Base-by-base conservation (phyloP, 495 filamentous ascomycete species). In the Pyronema domesticum region DNA sequence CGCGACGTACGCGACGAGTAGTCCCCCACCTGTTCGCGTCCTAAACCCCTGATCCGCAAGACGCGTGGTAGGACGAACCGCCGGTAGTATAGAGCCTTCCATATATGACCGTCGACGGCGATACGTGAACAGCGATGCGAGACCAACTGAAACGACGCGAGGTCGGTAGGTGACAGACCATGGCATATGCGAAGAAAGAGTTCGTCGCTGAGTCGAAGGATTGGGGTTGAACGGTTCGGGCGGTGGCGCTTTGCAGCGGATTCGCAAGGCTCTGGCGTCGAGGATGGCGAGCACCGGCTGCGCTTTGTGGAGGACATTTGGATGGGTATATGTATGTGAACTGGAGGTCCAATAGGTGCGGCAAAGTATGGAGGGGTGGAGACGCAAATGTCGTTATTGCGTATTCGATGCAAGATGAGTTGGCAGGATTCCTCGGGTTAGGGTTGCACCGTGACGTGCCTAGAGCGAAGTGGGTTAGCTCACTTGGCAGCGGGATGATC, bases 61-160 rank as follows among this genome's bases (percentile, higher is more conserved):
- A 83, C 83, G 64, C 87, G 77, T 47, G 89, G 89, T 48, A 82
- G 76, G 8, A 98, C 88, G 69, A 94, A 98, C 57, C 82, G 80
- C 35, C 79, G 74, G 70, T 94, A 95, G 70, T 94, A 98, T 35
- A 83, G 73, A 7, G 76, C 74, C 69, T 89, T 94, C 91, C 91
- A 98, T 47, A 98, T 70, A 65, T 94, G 86, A 9, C 82, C 81
- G 68, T 98, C 91, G 56, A 74, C 74, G 14, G 85, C 74, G 11
- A 98, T 72, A n/a, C 68, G 69, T 60, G 81, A 73, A 61, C 94
- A 85, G 40, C 80, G 83, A 44, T 70, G 80, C n/a, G 86, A 95
- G 23, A 93, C 68, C 46, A 82, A 86, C 59, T 93, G 78, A 57
- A 82, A 84, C 34, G 74, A 68, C 43, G 82, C 71, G 23, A 98